A percentile compares a stretch with the other conserved stretches of the same genome.
These are phyloP conservation scores for Ophiostoma sp. DNA, from an alignment of 2,329 filamentous ascomycete species.

Conservation along the genomic window DNA sequence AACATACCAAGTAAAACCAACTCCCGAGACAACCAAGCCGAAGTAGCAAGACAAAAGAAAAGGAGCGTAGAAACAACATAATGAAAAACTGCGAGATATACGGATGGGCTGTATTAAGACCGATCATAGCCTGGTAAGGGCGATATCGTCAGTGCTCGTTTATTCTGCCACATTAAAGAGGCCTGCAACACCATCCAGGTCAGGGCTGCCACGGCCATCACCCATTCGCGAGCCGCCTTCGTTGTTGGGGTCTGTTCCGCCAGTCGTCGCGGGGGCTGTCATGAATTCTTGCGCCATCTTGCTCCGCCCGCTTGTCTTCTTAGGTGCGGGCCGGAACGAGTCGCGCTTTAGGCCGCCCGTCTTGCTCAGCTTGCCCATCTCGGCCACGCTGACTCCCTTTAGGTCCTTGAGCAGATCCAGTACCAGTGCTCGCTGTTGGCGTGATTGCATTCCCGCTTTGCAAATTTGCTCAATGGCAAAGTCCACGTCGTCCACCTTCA, in stretches of 20 bases:
- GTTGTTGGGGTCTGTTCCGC: neutral
- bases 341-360: conserved; percentile 43
- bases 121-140: too few species aligned
- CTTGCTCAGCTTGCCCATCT: conserved; percentile 80
- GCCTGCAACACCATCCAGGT: conserved; percentile 57
- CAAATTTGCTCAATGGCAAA: conserved; percentile 62
- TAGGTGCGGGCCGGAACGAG: conserved; percentile 34
- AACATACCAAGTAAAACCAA: neutral
- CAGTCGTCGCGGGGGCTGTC: conserved; percentile 46
- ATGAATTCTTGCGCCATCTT: conserved; percentile 68
- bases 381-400: conserved; percentile 86
- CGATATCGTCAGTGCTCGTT: neutral
- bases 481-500: conserved; percentile 68
- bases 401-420: conserved; percentile 83
- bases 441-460: conserved; percentile 59
- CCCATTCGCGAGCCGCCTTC: conserved; percentile 22
- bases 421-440: conserved; percentile 77
- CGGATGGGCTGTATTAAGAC: neutral
- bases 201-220: conserved; percentile 45
- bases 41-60: neutral
- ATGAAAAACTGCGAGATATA: neutral
- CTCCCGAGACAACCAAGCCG: neutral
- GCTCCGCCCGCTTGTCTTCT: conserved; percentile 48
- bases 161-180: conserved; percentile 41
- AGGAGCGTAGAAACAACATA: too few species aligned